Evolutionary conservation across 2,329 filamentous ascomycete genomes (phyloP).

Genomic region (Lachnellula hyalina): DNA sequence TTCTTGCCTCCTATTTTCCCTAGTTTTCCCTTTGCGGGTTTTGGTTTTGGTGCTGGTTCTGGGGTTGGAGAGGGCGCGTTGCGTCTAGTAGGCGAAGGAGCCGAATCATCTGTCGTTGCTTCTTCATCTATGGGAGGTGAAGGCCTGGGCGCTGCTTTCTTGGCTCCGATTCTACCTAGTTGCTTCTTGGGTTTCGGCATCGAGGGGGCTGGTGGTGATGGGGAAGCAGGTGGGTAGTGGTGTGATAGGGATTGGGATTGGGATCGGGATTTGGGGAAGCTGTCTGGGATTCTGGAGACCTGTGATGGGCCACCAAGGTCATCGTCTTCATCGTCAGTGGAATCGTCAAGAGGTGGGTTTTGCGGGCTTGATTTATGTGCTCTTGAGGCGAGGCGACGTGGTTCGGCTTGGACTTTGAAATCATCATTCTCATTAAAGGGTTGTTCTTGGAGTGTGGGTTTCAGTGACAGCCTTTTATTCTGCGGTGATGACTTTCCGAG

Average conservation of each 20-base stretch:
- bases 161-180: conserved; percentile 5
- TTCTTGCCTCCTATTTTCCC: conserved; percentile 10
- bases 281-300: conserved; percentile 25
- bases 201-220: conserved; percentile 1
- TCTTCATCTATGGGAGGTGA: neutral
- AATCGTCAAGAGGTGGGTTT: conserved; percentile 8
- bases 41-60: conserved; percentile 9
- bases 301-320: conserved; percentile 27
- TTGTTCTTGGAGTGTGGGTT: conserved; percentile 4
- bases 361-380: conserved; percentile 1
- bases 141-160: conserved; percentile 1
- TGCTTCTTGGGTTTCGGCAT: conserved; percentile 8
- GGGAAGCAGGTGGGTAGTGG: neutral
- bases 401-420: conserved; percentile 31
- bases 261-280: conserved; percentile 19
- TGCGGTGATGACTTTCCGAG: neutral
- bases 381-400: conserved; percentile 14
- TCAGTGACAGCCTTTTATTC: neutral
- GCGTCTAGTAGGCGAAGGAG: neutral
- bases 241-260: neutral
- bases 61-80: conserved; percentile 1
- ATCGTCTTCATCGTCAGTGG: conserved; percentile 26
- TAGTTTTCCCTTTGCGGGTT: conserved; percentile 6
- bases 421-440: conserved; percentile 21
- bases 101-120: neutral